Conservation (phyloP, 805 yeast genomes). For the Blastobotrys mokoenaii region DNA sequence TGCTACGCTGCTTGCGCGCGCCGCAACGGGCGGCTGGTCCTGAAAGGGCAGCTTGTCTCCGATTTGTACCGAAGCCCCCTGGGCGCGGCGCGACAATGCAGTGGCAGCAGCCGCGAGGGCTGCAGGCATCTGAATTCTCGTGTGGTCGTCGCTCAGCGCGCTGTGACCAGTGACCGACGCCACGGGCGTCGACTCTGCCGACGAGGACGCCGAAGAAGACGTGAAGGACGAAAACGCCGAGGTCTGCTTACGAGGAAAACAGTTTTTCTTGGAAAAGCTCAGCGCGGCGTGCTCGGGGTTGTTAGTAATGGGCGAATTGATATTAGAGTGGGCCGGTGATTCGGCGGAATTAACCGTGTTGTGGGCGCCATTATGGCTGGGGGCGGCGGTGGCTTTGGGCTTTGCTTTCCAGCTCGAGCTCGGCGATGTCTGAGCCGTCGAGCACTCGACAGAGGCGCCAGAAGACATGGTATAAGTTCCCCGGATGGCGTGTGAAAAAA, state of each 20-base stretch:
- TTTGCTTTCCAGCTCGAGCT: too few species aligned
- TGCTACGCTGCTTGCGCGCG: not conserved
- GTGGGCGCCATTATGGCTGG: too few species aligned
- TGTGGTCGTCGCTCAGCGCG: slow-evolving; percentile 23
- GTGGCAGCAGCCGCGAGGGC: slow-evolving; percentile 20
- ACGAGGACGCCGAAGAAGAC: not conserved
- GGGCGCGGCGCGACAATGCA: slow-evolving; percentile 1
- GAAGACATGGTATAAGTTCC: too few species aligned
- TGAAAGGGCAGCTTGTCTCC: slow-evolving; percentile 25
- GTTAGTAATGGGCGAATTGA: too few species aligned
- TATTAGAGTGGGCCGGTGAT: too few species aligned
- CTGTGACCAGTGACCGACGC: not conserved
- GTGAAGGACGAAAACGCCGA: slow-evolving; percentile 17
- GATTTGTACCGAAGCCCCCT: slow-evolving; percentile 22
- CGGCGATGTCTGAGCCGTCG: too few species aligned
- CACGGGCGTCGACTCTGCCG: not conserved
- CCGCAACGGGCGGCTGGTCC: slow-evolving; percentile 3
- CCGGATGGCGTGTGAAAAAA: too few species aligned
- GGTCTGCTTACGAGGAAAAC: not conserved
- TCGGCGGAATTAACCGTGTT: too few species aligned
- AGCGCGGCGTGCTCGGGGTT: too few species aligned
- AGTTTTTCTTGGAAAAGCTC: too few species aligned
- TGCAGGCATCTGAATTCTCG: slow-evolving; percentile 29
- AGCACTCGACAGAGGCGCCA: too few species aligned
- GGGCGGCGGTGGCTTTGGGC: too few species aligned